Conservation (phyloP, 805 yeast species). For the Lachancea nothofagi region DNA sequence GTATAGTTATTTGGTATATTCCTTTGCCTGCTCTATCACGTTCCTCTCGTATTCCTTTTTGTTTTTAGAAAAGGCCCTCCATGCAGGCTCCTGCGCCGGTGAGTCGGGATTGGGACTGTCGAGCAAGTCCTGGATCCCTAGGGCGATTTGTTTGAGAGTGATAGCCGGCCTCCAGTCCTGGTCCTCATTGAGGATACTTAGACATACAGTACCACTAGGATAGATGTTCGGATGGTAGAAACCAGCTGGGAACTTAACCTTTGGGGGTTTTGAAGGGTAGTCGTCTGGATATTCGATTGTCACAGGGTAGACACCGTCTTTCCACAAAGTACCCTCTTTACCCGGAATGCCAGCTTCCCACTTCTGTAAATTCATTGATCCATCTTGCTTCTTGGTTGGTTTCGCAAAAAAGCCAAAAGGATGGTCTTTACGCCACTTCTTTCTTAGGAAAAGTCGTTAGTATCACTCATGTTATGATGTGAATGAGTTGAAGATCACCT, state of each 20-base stretch:
- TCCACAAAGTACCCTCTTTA: conserved; percentile 80
- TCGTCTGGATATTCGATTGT: conserved; percentile 81
- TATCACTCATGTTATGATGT: not conserved
- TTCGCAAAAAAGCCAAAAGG: conserved; percentile 97
- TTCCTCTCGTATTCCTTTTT: conserved; percentile 63
- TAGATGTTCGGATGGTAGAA: conserved; percentile 97
- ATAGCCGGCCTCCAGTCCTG: conserved; percentile 99
- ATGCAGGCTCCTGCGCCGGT: conserved; percentile 97
- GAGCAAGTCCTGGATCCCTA: conserved; percentile 89
- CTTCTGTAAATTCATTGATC: conserved; percentile 71
- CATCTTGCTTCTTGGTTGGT: conserved; percentile 75
- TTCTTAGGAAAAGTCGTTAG: conserved; percentile 40
- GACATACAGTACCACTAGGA: conserved; percentile 95
- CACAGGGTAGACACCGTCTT: conserved; percentile 81
- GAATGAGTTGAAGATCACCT: not conserved
- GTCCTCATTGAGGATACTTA: conserved; percentile 86
- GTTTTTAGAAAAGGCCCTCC: conserved; percentile 75
- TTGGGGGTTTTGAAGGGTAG: conserved; percentile 96
- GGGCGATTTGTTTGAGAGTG: conserved; percentile 77
- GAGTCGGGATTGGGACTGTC: conserved; percentile 90
- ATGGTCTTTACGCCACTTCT: conserved; percentile 97
- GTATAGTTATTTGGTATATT: conserved; percentile 44
- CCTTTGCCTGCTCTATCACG: conserved; percentile 75
- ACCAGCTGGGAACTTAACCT: conserved; percentile 79
- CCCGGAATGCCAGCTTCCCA: conserved; percentile 99